Evolutionary conservation across 2,329 filamentous ascomycete species (phyloP).

Genomic region (Phialophora chinensis): DNA sequence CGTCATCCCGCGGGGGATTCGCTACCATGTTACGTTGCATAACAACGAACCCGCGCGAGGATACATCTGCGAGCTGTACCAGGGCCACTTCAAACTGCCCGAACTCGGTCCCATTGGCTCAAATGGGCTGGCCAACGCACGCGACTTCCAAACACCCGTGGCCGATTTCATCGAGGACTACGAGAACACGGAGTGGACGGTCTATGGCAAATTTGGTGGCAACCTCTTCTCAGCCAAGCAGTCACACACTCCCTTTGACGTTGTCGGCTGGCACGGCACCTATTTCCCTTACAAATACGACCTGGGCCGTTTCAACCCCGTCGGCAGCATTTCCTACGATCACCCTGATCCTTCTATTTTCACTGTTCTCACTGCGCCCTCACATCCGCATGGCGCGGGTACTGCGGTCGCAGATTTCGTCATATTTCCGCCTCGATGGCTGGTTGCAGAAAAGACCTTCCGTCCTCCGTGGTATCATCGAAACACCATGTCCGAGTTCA

Average conservation of each 20-base stretch:
- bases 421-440: slow-evolving; percentile 69
- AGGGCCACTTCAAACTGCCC: slow-evolving; percentile 73
- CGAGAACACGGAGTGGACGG: slow-evolving; percentile 55
- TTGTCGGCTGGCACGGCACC: slow-evolving; percentile 80
- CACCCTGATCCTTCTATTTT: slow-evolving; percentile 81
- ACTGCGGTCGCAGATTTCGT: slow-evolving; percentile 71
- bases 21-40: slow-evolving; percentile 73
- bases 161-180: slow-evolving; percentile 70
- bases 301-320: slow-evolving; percentile 75
- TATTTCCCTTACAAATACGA: slow-evolving; percentile 86
- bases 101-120: slow-evolving; percentile 76
- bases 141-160: slow-evolving; percentile 76
- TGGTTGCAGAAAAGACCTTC: slow-evolving; percentile 66
- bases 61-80: slow-evolving; percentile 76
- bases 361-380: slow-evolving; percentile 67
- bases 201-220: slow-evolving; percentile 71
- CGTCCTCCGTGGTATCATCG: slow-evolving; percentile 69
- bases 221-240: slow-evolving; percentile 70
- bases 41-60: slow-evolving; percentile 68
- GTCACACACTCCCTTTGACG: slow-evolving; percentile 75
- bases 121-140: slow-evolving; percentile 74
- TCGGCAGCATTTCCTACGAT: slow-evolving; percentile 75
- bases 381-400: slow-evolving; percentile 57
- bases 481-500: slow-evolving; percentile 70
- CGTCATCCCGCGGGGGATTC: slow-evolving; percentile 75